Evolutionary conservation across 495 filamentous ascomycete species (phyloP), one percentile per base, ranked within the genome.

Genomic region (Penicilliopsis zonata): DNA sequence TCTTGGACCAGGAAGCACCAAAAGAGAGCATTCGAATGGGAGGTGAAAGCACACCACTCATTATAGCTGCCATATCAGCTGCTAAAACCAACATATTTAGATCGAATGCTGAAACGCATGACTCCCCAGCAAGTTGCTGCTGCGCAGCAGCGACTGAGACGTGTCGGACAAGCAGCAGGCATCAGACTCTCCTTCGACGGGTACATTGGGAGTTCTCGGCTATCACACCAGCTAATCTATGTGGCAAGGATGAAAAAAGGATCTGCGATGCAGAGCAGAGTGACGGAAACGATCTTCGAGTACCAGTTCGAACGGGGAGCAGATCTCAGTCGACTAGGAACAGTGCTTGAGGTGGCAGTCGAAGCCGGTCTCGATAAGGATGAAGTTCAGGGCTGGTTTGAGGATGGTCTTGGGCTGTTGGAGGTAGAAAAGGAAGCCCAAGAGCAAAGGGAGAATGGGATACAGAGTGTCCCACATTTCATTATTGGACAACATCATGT

Each of bases 1-100:
- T 81, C 38, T 61, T 84, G 7, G 69, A 80, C 44, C 74, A 72
- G 0, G 59, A 60, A 26, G 59, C 73, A 0, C 67, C 73, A 10
- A 64, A 61, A 16, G 21, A 34, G 16, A 49, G 42, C 25, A 28
- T 37, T n/a, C 18, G 37, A 3, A 34, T 41, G 3, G 19, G 36
- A 2, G 43, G 45, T 44, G n/a, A n/a, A n/a, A n/a, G n/a, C n/a
- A n/a, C n/a, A n/a, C n/a, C n/a, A n/a, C n/a, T n/a, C n/a, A n/a
- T n/a, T n/a, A n/a, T n/a, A n/a, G n/a, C n/a, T n/a, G n/a, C n/a
- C n/a, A n/a, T n/a, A n/a, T n/a, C n/a, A n/a, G n/a, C n/a, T n/a
- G n/a, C n/a, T n/a, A n/a, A n/a, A n/a, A n/a, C n/a, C n/a, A n/a
- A 28, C 13, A 10, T 13, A 9, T n/a, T 1, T 18, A 43, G 46